These are phyloP conservation scores for Nigrospora osmanthi DNA, from an alignment of 2,329 filamentous ascomycete genomes.

Conservation along the genomic window DNA sequence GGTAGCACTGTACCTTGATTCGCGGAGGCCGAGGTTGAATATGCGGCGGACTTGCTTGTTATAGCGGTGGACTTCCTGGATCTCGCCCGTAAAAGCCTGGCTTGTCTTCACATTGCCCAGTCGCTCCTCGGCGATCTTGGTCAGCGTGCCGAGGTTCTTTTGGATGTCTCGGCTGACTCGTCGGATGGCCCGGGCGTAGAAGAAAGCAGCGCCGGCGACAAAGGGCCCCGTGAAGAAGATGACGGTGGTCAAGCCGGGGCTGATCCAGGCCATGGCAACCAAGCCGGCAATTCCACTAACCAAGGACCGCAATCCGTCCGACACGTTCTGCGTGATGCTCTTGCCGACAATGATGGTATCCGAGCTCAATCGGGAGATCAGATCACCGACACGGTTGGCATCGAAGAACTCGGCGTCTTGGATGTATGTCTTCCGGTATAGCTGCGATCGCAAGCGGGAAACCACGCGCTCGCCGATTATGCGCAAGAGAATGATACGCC, in stretches of 20 bases:
- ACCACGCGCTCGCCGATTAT: slow-evolving; percentile 96
- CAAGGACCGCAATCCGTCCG: slow-evolving; percentile 83
- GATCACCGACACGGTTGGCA: slow-evolving; percentile 89
- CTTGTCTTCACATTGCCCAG: slow-evolving; percentile 93
- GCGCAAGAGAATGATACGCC: slow-evolving; percentile 83
- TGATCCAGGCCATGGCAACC: slow-evolving; percentile 91
- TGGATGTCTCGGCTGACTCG: slow-evolving; percentile 90
- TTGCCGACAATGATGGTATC: slow-evolving; percentile 98
- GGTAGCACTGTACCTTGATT: slow-evolving; percentile 80
- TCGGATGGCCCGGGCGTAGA: slow-evolving; percentile 84
- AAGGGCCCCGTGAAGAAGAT: slow-evolving; percentile 84
- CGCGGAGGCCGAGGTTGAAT: slow-evolving; percentile 77
- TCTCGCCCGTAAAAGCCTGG: slow-evolving; percentile 91
- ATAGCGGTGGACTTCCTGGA: slow-evolving; percentile 84
- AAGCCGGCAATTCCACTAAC: slow-evolving; percentile 90
- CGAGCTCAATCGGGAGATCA: slow-evolving; percentile 90
- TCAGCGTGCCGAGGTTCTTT: slow-evolving; percentile 83
- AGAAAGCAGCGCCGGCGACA: slow-evolving; percentile 80
- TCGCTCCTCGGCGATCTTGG: slow-evolving; percentile 97
- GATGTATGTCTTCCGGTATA: slow-evolving; percentile 88
- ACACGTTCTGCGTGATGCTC: slow-evolving; percentile 95
- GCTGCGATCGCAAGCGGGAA: slow-evolving; percentile 75
- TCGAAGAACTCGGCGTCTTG: slow-evolving; percentile 99
- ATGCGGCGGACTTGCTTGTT: slow-evolving; percentile 89
- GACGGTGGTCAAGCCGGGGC: slow-evolving; percentile 80